Evolutionary conservation across 495 filamentous ascomycete genomes (phyloP).

Genomic region (Aspergillus carlsbadensis): DNA sequence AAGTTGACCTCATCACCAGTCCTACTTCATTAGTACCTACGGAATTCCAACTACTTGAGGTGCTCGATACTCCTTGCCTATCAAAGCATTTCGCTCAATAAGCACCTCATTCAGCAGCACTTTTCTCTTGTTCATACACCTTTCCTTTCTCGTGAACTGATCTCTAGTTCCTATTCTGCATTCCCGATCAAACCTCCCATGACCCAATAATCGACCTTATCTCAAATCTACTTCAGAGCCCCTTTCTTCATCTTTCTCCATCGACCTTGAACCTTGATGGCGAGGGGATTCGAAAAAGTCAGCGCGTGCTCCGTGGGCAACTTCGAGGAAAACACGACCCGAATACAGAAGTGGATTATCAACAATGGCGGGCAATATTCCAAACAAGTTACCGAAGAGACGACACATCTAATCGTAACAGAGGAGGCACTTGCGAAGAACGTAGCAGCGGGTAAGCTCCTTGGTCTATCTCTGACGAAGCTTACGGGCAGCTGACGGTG

Average conservation of each 20-base stretch:
- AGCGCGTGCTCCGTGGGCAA: conserved; percentile 35
- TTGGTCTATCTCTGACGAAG: background rate
- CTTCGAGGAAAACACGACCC: conserved; percentile 36
- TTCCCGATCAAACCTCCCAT: too few species aligned
- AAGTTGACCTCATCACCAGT: too few species aligned
- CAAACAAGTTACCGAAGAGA: conserved; percentile 33
- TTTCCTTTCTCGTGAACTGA: too few species aligned
- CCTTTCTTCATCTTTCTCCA: background rate
- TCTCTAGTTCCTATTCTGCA: too few species aligned
- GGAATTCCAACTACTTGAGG: too few species aligned
- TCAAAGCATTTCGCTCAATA: too few species aligned
- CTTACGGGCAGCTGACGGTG: background rate
- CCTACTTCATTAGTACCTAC: too few species aligned
- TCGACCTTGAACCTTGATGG: conserved; percentile 23
- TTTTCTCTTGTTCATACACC: too few species aligned
- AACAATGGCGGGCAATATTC: conserved; percentile 50
- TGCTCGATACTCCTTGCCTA: too few species aligned
- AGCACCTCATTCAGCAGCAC: too few species aligned
- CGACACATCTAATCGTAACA: conserved; percentile 61
- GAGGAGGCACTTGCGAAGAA: conserved; percentile 51
- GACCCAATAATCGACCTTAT: too few species aligned
- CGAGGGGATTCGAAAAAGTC: conserved; percentile 31
- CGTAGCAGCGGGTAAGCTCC: conserved; percentile 40
- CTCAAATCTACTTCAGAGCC: too few species aligned
- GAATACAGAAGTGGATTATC: conserved; percentile 55